A percentile compares a stretch with the other conserved stretches of the same genome.
Evolutionary conservation across 1,284 basidiomycete genomes (phyloP).

Genomic region (Cutaneotrichosporon spelunceum): DNA sequence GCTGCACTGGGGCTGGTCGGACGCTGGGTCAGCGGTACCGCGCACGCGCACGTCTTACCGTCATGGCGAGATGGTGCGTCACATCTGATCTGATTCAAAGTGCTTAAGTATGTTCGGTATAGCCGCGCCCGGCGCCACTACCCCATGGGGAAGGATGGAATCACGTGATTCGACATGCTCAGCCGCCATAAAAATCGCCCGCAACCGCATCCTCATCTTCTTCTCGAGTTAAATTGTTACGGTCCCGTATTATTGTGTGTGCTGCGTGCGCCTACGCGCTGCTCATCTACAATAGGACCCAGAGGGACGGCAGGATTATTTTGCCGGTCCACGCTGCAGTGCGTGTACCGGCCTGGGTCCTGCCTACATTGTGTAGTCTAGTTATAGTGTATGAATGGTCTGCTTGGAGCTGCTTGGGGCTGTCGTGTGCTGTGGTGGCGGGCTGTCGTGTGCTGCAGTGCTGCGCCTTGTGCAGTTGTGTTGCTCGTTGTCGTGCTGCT

Average conservation of each 20-base stretch:
- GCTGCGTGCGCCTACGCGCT: constrained; percentile 15
- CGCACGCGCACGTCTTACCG: too few species aligned
- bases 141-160: not conserved
- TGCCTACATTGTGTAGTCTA: constrained; percentile 32
- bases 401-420: not conserved
- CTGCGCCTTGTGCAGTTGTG: not conserved
- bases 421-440: not conserved
- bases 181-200: not conserved
- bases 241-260: constrained; percentile 27
- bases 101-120: too few species aligned
- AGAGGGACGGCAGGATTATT: constrained; percentile 28
- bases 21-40: too few species aligned
- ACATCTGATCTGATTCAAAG: too few species aligned
- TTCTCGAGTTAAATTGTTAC: constrained; percentile 13
- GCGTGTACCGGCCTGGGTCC: constrained; percentile 43
- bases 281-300: constrained; percentile 22
- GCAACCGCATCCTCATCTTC: not conserved
- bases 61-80: too few species aligned
- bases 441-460: too few species aligned
- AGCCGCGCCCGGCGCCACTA: too few species aligned
- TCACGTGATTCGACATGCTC: not conserved
- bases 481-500: not conserved
- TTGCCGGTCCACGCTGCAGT: constrained; percentile 23
- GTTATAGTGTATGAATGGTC: too few species aligned
- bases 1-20: not conserved